phyloP scores from a whole-genome alignment of 176 grass and related monocot species.

The Bonia amplexicaulis region DNA sequence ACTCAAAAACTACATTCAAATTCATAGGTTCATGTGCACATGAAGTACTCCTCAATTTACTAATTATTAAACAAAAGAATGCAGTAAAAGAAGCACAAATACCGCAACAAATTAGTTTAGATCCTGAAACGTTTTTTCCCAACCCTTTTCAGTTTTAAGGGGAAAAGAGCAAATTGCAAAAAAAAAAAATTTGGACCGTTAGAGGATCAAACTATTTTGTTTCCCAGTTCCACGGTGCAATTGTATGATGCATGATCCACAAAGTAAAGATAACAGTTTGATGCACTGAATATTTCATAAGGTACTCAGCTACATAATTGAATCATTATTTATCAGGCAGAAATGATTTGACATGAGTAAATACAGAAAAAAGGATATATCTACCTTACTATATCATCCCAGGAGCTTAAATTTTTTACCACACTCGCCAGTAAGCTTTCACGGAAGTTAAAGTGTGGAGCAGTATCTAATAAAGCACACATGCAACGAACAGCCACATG shows the following conservation, averaged over 20 bases:
- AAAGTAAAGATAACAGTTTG: background rate
- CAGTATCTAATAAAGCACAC: slow-evolving; percentile 73
- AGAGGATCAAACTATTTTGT: background rate
- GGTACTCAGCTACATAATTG: background rate
- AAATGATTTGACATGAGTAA: background rate
- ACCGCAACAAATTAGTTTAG: background rate
- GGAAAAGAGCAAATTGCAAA: background rate
- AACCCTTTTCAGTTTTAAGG: background rate
- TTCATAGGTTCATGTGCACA: background rate
- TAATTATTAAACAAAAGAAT: background rate
- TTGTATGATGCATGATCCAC: background rate
- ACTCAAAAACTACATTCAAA: background rate
- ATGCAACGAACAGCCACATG: slow-evolving; percentile 70
- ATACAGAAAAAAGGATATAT: background rate
- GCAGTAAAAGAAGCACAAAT: background rate
- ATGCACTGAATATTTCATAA: background rate
- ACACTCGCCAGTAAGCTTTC: slow-evolving; percentile 70
- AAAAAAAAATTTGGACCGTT: background rate
- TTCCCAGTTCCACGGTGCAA: background rate
- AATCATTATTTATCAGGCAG: background rate
- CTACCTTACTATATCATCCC: slow-evolving; percentile 77
- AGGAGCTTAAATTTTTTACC: slow-evolving; percentile 83
- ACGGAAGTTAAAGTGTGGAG: slow-evolving; percentile 85
- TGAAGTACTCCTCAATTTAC: background rate
- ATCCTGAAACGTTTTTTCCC: background rate